Evolutionary conservation across 441 rosid species (phyloP), one percentile per base, ranked within the genome.

Genomic region (Populus hybrid): DNA sequence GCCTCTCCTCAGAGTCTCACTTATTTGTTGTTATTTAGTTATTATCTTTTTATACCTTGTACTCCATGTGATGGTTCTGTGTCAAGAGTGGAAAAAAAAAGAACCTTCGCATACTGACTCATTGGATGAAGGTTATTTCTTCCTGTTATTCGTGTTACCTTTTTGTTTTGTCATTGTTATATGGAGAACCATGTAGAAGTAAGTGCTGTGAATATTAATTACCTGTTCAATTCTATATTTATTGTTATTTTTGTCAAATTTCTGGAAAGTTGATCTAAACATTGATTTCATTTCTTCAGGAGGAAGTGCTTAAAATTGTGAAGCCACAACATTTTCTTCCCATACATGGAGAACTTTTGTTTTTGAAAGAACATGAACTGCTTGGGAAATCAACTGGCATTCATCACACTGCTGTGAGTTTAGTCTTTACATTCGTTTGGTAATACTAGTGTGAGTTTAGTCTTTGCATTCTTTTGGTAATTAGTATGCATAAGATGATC

Each of bases 301-400:
- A 95, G 88, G 98, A 95, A 86, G 97, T 92, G 76, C 97, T 95
- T 78, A 87, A 87, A 85, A 89, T 94, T 79, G 95, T 95, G 78
- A 94, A 94, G 87, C 98, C 97, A 0, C 99, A 95, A 70, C 99
- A 95, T 86, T 95, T 95, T 87, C 89, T 95, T 75, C 98, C 99
- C 50, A 87, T 94, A 77, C 98, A 95, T 83, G 99, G 99, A 83
- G 99, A 95, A 86, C 98, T 95, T 36, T 80, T 95, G 91, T 95
- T 95, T 85, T 85, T 95, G 79, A 94, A 92, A 87, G 99, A 95
- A 88, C 99, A 95, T 83, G 99, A 95, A 85, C 81, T 89, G 82
- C 98, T 95, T 53, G 99, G 98, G 67, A 94, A 86, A 77, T 88
- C 98, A 69, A 92, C 97, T 80, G 99, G 99, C 75, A 87, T 95